Conservation (phyloP, 495 filamentous ascomycete species). For the Usnea hakonensis region DNA sequence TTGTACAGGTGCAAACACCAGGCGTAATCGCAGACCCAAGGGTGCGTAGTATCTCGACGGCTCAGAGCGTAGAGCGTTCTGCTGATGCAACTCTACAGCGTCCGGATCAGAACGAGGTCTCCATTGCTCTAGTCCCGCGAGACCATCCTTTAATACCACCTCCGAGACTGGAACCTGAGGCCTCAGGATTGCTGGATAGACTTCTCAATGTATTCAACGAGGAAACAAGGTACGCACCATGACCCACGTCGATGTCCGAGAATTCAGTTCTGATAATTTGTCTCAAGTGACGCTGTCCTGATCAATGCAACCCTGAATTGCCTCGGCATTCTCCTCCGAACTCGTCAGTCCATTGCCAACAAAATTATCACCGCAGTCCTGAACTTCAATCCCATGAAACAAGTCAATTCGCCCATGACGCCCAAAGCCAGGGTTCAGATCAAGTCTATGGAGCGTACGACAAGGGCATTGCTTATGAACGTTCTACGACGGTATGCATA, state of each 20-base stretch:
- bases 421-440: constrained; percentile 70
- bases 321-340: constrained; percentile 69
- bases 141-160: constrained; percentile 71
- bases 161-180: constrained; percentile 80
- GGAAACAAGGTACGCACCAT: constrained; percentile 57
- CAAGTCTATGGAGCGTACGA: constrained; percentile 90
- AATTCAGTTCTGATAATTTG: constrained; percentile 18
- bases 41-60: constrained; percentile 43
- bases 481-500: constrained; percentile 61
- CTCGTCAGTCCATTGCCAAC: constrained; percentile 68
- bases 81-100: constrained; percentile 45
- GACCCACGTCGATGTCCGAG: background rate
- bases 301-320: constrained; percentile 89
- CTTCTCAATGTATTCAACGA: constrained; percentile 83
- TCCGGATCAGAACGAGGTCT: constrained; percentile 80
- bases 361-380: constrained; percentile 78
- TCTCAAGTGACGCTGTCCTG: constrained; percentile 70
- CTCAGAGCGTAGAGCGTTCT: constrained; percentile 12
- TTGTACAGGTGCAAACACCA: constrained; percentile 84
- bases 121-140: constrained; percentile 72
- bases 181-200: constrained; percentile 79
- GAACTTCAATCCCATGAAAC: constrained; percentile 84
- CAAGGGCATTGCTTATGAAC: constrained; percentile 71
- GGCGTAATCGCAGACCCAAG: constrained; percentile 75
- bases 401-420: constrained; percentile 67